Conservation (phyloP, 371 early-diverging fungal species). For the Enteropsectra breve region DNA sequence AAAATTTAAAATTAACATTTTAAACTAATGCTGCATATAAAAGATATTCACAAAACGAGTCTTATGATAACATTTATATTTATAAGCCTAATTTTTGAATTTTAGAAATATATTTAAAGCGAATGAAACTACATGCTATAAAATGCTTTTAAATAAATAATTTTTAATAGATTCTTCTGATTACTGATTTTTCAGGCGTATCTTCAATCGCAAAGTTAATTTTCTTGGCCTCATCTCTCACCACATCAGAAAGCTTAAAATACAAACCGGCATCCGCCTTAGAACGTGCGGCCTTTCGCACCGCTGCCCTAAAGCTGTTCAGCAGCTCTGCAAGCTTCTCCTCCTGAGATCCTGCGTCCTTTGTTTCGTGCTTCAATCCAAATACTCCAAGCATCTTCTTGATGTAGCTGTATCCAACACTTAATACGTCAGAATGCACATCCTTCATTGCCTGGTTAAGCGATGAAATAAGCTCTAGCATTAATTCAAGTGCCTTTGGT, state of each 20-base stretch:
- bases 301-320: conserved; percentile 43
- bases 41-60: too few species aligned
- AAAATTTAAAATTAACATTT: too few species aligned
- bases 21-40: too few species aligned
- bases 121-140: too few species aligned
- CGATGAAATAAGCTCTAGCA: conserved; percentile 69
- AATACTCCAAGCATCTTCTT: conserved; percentile 41
- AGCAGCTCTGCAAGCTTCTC: conserved; percentile 34
- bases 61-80: too few species aligned
- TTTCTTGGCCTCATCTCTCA: conserved; percentile 47
- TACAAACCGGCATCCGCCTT: conserved; percentile 26
- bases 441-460: conserved; percentile 62
- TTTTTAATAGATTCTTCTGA: too few species aligned
- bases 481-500: conserved; percentile 67
- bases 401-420: conserved; percentile 28
- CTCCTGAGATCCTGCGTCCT: conserved; percentile 4
- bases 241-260: conserved; percentile 50
- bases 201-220: conserved; percentile 58
- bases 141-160: too few species aligned
- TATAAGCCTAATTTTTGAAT: too few species aligned
- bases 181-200: conserved; percentile 21
- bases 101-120: too few species aligned
- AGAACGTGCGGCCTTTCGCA: conserved; percentile 46
- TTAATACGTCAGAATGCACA: conserved; percentile 10
- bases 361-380: conserved; percentile 20